These are phyloP conservation scores for Hypomyces rosellus DNA, from an alignment of 2,329 filamentous ascomycete genomes.

Conservation along the genomic window DNA sequence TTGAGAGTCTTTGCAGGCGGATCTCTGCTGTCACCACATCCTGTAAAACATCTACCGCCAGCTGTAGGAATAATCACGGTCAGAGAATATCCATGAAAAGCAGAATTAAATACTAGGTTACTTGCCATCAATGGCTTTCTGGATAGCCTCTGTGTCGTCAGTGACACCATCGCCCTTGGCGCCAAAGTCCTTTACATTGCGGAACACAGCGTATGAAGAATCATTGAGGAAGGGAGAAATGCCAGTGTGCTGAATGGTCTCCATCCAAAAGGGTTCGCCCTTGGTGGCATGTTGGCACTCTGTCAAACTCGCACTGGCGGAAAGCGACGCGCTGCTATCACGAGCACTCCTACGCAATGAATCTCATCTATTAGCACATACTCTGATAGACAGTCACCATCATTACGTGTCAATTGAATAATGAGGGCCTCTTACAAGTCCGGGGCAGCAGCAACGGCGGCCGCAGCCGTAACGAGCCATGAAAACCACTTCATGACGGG, in stretches of 20 bases:
- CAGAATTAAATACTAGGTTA: background rate
- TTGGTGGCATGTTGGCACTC: conserved; percentile 6
- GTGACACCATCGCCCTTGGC: conserved; percentile 22
- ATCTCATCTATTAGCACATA: background rate
- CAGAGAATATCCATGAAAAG: background rate
- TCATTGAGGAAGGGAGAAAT: conserved; percentile 24
- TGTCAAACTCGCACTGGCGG: conserved; percentile 1
- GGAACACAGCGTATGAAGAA: conserved; percentile 22
- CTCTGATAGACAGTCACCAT: background rate
- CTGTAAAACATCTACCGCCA: conserved; percentile 12
- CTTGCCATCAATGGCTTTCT: conserved; percentile 54
- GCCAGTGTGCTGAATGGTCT: conserved; percentile 22
- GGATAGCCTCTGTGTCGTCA: conserved; percentile 73
- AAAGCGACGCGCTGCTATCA: background rate
- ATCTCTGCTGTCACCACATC: conserved; percentile 9
- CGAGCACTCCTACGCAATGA: background rate
- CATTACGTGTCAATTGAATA: background rate
- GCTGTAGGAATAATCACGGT: background rate
- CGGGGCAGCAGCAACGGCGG: conserved; percentile 4
- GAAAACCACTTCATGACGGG: conserved; percentile 1
- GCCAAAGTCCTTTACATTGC: conserved; percentile 26
- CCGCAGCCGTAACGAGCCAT: conserved; percentile 6
- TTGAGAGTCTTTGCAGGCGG: conserved; percentile 10
- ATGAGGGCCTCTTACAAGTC: background rate
- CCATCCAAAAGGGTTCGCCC: conserved; percentile 18